These are phyloP conservation scores for Fennellomyces sp. DNA, from an alignment of 371 early-diverging fungal species.

Conservation along the genomic window DNA sequence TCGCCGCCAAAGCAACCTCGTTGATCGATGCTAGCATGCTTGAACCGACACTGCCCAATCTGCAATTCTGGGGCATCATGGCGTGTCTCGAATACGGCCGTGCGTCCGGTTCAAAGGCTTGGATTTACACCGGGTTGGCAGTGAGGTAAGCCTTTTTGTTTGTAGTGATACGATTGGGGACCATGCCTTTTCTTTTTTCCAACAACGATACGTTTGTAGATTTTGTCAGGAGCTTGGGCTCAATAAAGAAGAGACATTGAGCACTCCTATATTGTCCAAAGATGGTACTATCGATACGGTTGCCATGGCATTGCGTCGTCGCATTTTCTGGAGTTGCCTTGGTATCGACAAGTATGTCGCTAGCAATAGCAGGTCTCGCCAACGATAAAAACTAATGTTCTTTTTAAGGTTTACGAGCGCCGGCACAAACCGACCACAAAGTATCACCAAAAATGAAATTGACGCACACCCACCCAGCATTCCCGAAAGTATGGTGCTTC, in stretches of 20 bases:
- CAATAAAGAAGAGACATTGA: conserved; percentile 53
- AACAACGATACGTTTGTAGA: conserved; percentile 16
- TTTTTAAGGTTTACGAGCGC: conserved; percentile 41
- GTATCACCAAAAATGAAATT: conserved; percentile 58
- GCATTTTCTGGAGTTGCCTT: conserved; percentile 66
- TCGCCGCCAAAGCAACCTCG: conserved; percentile 43
- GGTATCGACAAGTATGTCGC: conserved; percentile 51
- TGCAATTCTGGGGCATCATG: conserved; percentile 64
- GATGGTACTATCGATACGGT: conserved; percentile 47
- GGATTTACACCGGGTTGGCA: conserved; percentile 70
- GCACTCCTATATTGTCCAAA: conserved; percentile 27
- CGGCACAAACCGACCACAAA: conserved; percentile 59
- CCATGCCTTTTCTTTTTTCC: not conserved
- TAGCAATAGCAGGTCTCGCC: no score
- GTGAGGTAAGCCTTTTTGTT: conserved; percentile 26
- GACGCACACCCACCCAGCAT: conserved; percentile 54
- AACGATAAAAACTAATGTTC: no score
- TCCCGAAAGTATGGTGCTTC: conserved; percentile 47
- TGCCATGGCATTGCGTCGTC: conserved; percentile 54
- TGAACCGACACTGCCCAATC: conserved; percentile 56
- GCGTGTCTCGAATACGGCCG: conserved; percentile 64
- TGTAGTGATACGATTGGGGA: no score
- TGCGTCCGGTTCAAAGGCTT: conserved; percentile 61
- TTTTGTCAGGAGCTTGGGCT: conserved; percentile 61
- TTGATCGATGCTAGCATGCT: conserved; percentile 46